These are phyloP conservation scores for Fusarium sp. DNA, from an alignment of 2,329 filamentous ascomycete species.

Conservation along the genomic window DNA sequence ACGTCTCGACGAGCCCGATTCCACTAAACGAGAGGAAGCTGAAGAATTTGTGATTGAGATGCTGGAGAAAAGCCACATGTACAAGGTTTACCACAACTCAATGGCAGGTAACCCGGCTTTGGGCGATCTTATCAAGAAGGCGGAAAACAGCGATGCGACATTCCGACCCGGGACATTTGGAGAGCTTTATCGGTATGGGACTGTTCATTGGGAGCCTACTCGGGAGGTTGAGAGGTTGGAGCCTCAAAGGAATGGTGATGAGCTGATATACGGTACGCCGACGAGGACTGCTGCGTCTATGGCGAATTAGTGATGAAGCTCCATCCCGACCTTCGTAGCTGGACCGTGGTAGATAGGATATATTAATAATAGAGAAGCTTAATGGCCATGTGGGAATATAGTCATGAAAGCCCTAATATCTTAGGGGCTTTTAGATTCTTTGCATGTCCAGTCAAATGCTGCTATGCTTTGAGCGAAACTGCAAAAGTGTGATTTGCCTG, in stretches of 20 bases:
- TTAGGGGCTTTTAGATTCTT: no score
- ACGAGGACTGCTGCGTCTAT: not conserved
- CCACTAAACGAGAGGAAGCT: conserved; percentile 40
- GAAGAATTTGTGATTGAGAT: conserved; percentile 50
- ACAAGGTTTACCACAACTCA: conserved; percentile 54
- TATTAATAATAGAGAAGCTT: no score
- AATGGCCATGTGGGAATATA: no score
- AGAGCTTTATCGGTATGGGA: conserved; percentile 51
- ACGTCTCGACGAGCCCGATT: conserved; percentile 47
- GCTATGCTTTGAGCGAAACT: no score
- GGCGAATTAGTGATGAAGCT: no score
- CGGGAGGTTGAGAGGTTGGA: conserved; percentile 43
- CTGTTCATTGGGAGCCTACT: conserved; percentile 49
- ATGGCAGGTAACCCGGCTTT: conserved; percentile 46
- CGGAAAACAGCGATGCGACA: conserved; percentile 43
- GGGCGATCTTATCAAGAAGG: conserved; percentile 48
- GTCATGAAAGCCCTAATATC: no score
- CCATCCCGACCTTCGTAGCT: no score
- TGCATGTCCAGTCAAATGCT: no score
- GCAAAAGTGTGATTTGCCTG: no score
- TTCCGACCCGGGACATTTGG: conserved; percentile 51
- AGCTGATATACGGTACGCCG: conserved; percentile 31
- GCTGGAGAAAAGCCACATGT: conserved; percentile 51
- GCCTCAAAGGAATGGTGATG: conserved; percentile 38
- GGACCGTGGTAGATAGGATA: no score